These are phyloP conservation scores for Pythium myriotylum DNA, from an alignment of 352 stramenopile genomes.

Conservation along the genomic window DNA sequence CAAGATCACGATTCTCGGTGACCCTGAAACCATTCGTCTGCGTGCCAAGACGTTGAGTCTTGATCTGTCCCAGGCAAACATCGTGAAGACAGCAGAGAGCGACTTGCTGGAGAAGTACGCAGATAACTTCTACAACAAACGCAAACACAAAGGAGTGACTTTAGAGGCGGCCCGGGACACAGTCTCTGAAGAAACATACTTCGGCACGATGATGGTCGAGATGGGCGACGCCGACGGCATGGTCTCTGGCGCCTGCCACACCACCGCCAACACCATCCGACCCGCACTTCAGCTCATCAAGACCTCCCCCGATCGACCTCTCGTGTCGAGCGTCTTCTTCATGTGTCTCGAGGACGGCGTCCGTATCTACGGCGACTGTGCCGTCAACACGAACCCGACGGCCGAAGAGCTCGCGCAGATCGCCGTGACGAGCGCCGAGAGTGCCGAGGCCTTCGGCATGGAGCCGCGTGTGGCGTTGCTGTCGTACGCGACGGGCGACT, in stretches of 20 bases:
- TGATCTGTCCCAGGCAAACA: constrained; percentile 59
- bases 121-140: constrained; percentile 66
- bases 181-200: constrained; percentile 75
- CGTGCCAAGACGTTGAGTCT: constrained; percentile 71
- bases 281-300: constrained; percentile 90
- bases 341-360: too few species aligned
- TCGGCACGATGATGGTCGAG: constrained; percentile 88
- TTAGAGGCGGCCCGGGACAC: constrained; percentile 54
- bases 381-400: too few species aligned
- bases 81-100: constrained; percentile 59
- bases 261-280: constrained; percentile 87
- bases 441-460: too few species aligned
- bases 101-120: constrained; percentile 61
- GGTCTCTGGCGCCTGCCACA: constrained; percentile 85
- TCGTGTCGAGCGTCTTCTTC: too few species aligned
- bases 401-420: too few species aligned
- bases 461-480: too few species aligned
- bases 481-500: too few species aligned
- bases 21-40: constrained; percentile 66
- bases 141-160: constrained; percentile 86
- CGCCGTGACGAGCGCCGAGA: too few species aligned
- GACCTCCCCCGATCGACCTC: constrained; percentile 58
- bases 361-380: too few species aligned
- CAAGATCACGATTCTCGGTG: constrained; percentile 78
- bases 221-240: constrained; percentile 81